A percentile compares a stretch with the other conserved stretches of the same genome.
phyloP scores from a whole-genome alignment of 768 basidiomycete genomes.

The Lyophyllum atratum region DNA sequence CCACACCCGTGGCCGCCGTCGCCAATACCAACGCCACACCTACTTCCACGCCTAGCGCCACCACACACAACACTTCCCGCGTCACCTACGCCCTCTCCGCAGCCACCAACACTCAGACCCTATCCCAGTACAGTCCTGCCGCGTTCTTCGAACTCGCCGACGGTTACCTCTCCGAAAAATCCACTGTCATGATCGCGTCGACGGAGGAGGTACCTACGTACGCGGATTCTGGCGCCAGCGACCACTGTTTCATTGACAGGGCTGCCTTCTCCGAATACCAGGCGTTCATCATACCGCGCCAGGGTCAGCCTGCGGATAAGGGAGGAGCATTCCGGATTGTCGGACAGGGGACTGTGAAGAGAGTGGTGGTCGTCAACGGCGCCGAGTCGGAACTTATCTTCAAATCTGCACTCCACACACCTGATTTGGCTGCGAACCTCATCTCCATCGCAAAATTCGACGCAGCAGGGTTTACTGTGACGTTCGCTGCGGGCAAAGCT shows the following conservation, averaged over 20 bases:
- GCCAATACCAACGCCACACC: neutral
- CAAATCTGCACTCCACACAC: conserved; percentile 18
- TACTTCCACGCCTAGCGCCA: too few relatives aligned
- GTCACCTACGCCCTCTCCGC: neutral
- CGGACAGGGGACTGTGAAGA: conserved; percentile 21
- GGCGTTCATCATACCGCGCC: neutral
- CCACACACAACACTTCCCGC: neutral
- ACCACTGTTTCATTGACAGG: conserved; percentile 23
- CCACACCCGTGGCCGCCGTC: neutral
- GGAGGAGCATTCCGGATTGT: conserved; percentile 18
- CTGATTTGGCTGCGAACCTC: neutral
- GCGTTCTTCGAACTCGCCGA: neutral
- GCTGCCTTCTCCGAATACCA: conserved; percentile 17
- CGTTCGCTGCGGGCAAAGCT: neutral
- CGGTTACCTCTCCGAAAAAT: neutral
- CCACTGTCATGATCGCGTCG: neutral
- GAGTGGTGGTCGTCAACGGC: conserved; percentile 10
- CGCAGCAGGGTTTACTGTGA: neutral
- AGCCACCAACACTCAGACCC: neutral
- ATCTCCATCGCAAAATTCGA: neutral
- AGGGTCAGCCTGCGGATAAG: conserved; percentile 11
- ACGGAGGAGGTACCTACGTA: conserved; percentile 9
- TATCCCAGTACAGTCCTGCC: neutral
- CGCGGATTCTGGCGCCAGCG: conserved; percentile 18
- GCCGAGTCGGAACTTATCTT: conserved; percentile 16